These are phyloP conservation scores for Monosporascus ibericus DNA, from an alignment of 2,329 filamentous ascomycete genomes.

Conservation along the genomic window DNA sequence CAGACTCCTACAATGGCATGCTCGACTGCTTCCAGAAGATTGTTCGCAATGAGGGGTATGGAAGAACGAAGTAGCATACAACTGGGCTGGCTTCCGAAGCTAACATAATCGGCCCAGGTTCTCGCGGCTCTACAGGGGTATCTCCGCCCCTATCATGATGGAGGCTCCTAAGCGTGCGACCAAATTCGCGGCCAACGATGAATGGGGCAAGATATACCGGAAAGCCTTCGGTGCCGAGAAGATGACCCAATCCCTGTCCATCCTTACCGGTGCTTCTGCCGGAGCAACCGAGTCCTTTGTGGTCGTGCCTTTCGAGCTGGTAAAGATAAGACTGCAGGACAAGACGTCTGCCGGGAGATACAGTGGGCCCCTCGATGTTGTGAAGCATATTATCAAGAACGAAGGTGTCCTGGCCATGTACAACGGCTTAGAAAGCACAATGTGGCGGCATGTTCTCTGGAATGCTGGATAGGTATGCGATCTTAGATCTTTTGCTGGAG, in stretches of 20 bases:
- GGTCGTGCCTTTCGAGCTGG: conserved; percentile 81
- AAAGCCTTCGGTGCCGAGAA: conserved; percentile 75
- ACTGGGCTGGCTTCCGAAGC: conserved; percentile 6
- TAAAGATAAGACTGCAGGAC: conserved; percentile 98
- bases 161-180: conserved; percentile 84
- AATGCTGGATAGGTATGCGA: conserved; percentile 23
- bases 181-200: conserved; percentile 98
- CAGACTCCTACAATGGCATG: conserved; percentile 93
- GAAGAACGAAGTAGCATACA: background rate
- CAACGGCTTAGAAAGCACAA: conserved; percentile 91
- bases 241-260: conserved; percentile 86
- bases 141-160: conserved; percentile 94
- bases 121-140: conserved; percentile 91
- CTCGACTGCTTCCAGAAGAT: conserved; percentile 98
- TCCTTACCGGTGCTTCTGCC: conserved; percentile 89
- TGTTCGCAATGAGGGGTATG: conserved; percentile 87
- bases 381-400: conserved; percentile 72
- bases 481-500: background rate
- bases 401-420: conserved; percentile 88
- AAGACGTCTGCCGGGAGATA: conserved; percentile 87
- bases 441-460: conserved; percentile 83
- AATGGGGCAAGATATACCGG: conserved; percentile 94
- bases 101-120: conserved; percentile 44
- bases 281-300: conserved; percentile 95
- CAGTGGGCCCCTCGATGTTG: conserved; percentile 73